These are phyloP conservation scores for Aspergillus udagawae DNA, from an alignment of 2,329 filamentous ascomycete species.

Conservation along the genomic window DNA sequence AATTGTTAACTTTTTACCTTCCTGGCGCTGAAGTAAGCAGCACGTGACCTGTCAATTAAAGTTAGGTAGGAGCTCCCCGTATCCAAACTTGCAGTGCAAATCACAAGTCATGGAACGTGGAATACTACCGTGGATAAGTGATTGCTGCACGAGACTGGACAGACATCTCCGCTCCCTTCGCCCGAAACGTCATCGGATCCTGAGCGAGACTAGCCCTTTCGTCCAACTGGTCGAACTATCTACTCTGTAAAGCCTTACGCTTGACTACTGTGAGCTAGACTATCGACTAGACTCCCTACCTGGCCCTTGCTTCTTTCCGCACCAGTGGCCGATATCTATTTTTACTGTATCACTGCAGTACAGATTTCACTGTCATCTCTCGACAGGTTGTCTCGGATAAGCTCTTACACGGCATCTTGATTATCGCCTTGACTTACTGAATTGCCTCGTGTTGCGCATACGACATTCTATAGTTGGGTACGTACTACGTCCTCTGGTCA, in stretches of 20 bases:
- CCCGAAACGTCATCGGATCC: conserved; percentile 26
- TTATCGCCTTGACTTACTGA: not conserved
- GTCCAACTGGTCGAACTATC: not conserved
- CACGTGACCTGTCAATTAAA: not conserved
- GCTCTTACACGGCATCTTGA: not conserved
- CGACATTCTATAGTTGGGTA: not conserved
- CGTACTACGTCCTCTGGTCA: not conserved
- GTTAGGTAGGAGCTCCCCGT: not conserved
- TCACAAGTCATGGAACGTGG: not conserved
- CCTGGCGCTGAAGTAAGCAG: not conserved
- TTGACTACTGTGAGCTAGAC: not conserved
- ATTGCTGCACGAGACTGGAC: too few relatives aligned
- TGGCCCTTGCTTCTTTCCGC: not conserved
- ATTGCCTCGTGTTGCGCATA: not conserved
- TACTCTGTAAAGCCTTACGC: not conserved
- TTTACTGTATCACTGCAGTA: not conserved
- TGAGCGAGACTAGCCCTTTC: not conserved
- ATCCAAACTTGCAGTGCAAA: not conserved
- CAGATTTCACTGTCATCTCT: not conserved
- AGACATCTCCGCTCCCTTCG: conserved; percentile 21
- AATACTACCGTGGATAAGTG: too few relatives aligned
- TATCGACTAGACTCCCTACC: not conserved
- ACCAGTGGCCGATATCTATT: not conserved
- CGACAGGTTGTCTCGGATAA: not conserved
- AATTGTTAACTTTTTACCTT: too few relatives aligned